Base-by-base conservation (phyloP, 208 protist species). In the Vickermania ingenoplastis region DNA sequence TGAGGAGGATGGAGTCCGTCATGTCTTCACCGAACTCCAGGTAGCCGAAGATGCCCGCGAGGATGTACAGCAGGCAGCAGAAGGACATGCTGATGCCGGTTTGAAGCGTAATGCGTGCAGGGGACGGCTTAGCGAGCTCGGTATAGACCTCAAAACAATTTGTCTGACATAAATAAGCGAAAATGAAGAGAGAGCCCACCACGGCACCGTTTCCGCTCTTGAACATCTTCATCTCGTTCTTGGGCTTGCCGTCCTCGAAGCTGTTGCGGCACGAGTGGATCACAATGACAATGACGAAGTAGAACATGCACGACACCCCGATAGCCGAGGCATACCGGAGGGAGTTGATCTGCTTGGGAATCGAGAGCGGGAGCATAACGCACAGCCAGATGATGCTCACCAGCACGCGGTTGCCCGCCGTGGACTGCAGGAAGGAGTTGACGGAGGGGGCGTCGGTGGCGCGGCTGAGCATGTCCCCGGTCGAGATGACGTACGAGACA, bases 311-410 rank as follows among this genome's bases (percentile, higher is more conserved):
- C 49, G 71, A 58, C 45, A 92, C 79, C 1, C 79, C 83, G 48
- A 92, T 56, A 4, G 82, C 67, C 31, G 84, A 92, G 58, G 77
- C 69, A 63, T 85, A 94, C 41, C 84, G 84, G 24, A 94, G 75
- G 3, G 84, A 89, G 78, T 94, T 94, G 68, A 94, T 75, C 56
- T 81, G 61, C 68, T 89, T 89, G 25, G 79, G 82, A 31, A 90
- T 77, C 53, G 72, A 86, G 41, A 92, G 55, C 2, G 84, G 81
- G 45, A 94, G 64, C 84, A 92, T 95, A 23, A 82, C 64, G 48
- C 73, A 56, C 23, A 57, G 30, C 88, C 85, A 92, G 25, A 92
- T 68, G 25, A 81, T 31, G 45, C 71, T 70, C 36, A 72, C 73
- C 25, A 89, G 59, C 52, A 86, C 31, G 24, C 79, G 81, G 62